phyloP scores from a whole-genome alignment of 2,329 filamentous ascomycete species.

The Teratosphaeria zuluensis region DNA sequence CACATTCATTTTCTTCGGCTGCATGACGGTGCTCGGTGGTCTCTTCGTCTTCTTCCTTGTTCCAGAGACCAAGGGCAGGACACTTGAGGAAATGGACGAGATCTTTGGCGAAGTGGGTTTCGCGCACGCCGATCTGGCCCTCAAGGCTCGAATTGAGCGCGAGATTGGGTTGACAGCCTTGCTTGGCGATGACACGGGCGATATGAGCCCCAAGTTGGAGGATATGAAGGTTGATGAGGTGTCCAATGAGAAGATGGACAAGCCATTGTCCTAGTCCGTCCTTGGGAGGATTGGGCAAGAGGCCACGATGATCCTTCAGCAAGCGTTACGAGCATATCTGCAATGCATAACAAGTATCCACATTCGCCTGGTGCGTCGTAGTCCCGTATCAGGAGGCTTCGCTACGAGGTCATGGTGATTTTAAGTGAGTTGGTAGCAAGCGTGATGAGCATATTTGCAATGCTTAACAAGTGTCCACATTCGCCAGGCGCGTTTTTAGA shows the following conservation, averaged over 20 bases:
- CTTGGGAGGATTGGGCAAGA: not conserved
- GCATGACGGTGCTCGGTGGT: conserved; percentile 8
- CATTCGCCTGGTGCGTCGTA: not conserved
- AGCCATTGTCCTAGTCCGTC: not conserved
- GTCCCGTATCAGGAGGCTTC: too few species aligned
- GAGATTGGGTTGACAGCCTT: conserved; percentile 11
- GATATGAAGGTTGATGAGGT: not conserved
- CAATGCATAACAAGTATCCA: not conserved
- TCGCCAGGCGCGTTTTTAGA: not conserved
- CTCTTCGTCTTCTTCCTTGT: conserved; percentile 16
- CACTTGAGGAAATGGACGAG: conserved; percentile 20
- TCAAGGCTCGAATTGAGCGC: conserved; percentile 9
- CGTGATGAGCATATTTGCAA: not conserved
- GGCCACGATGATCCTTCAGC: too few species aligned
- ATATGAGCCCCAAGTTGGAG: not conserved
- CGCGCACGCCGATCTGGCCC: conserved; percentile 8
- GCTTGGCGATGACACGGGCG: conserved; percentile 5
- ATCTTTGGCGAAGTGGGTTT: conserved; percentile 28
- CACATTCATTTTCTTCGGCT: conserved; percentile 17
- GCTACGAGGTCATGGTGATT: too few species aligned
- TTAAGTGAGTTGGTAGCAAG: not conserved
- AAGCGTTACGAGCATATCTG: not conserved
- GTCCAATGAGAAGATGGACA: not conserved
- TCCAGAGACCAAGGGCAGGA: conserved; percentile 19
- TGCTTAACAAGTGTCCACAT: not conserved